Base-by-base conservation (phyloP, 2,329 filamentous ascomycete genomes). In the Fonsecaea erecta region DNA sequence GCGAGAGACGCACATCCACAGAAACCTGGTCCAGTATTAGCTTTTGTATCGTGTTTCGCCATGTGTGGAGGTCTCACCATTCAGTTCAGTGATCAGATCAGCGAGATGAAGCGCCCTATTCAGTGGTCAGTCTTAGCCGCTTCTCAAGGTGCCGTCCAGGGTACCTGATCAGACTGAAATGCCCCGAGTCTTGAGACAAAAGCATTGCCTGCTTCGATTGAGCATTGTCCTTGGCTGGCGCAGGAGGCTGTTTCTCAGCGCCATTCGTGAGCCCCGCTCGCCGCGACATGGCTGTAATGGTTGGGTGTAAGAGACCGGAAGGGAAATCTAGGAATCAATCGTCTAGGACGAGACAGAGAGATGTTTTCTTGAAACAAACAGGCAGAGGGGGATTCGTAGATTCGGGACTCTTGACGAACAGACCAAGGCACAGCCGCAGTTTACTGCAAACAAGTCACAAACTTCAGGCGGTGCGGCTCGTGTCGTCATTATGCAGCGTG, bases 141-240 rank as follows among this genome's bases (percentile, higher is more conserved):
- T 6, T 2, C n/a, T 7, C 9, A 7, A 40, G 16, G 9, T 24
- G 16, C 18, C 18, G n/a, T 7, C 18, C 12, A 7, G n/a, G 24
- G 16, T 56, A 82, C 81, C 76, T 82, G 68, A 83, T 75, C 77
- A 83, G 75, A 70, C 80, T 83, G 71, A 83, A 83, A 71, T 83
- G 81, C 21, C 81, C 81, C 5, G 77, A 75, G 37, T 83, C 81
- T 34, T 78, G 73, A 7, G 79, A 78, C 40, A 83, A 77, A 48
- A 83, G 77, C 73, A 78, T 79, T 65, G 79, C 81, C 72, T 83
- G 81, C 73, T 82, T 82, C 71, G 80, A 77, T 68, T 82, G 80
- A 61, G 74, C 80, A 80, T 67, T 68, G 56, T 68, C 62, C 43
- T 64, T 48, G 6, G 68, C 63, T 30, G 67, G 60, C 24, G 59